Evolutionary conservation across 441 rosid genomes (phyloP), one percentile per base, ranked within the genome.

Genomic region (Aleurites moluccanus): DNA sequence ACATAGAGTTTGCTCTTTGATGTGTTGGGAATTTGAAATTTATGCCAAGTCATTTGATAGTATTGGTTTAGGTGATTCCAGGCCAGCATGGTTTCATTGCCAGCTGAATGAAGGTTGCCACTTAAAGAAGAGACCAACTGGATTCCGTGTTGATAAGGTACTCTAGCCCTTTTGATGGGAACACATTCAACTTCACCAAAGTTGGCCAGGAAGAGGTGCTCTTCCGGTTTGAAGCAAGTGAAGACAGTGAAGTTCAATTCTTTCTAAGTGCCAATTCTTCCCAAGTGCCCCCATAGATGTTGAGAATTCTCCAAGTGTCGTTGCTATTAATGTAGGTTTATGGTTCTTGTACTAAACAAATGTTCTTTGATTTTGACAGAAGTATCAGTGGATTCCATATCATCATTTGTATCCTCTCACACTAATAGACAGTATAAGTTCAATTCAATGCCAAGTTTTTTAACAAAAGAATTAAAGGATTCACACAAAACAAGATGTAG

Each of bases 61-160:
- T 81, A 15, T 65, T 79, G 64, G 71, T 78, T 27, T 77, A 95
- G 99, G 96, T 95, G 70, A 92, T 95, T 71, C 92, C 91, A 9
- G 99, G 99, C 57, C 82, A 75, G 65, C 78, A 81, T 73, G 97
- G 97, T 62, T 92, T 95, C 80, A 78, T 95, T 35, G 98, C 64
- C 98, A 95, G 88, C 93, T 91, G 82, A 95, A 95, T 6, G 94
- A 95, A 73, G 98, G 98, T 64, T 92, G 99, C 47, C 98, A 90
- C 83, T 85, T 92, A 59, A 89, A 92, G 92, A 95, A 95, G 86
- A 88, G 99, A 85, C 99, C 97, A 33, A 95, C 98, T 57, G 96
- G 92, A 76, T 90, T 92, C 78, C 90, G 91, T 49, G 94, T 95
- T 60, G 98, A 91, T 77, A 89, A 86, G 88, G 99, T 95, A 66